phyloP scores from a whole-genome alignment of 495 filamentous ascomycete genomes.

The Lichenothelia convexa region DNA sequence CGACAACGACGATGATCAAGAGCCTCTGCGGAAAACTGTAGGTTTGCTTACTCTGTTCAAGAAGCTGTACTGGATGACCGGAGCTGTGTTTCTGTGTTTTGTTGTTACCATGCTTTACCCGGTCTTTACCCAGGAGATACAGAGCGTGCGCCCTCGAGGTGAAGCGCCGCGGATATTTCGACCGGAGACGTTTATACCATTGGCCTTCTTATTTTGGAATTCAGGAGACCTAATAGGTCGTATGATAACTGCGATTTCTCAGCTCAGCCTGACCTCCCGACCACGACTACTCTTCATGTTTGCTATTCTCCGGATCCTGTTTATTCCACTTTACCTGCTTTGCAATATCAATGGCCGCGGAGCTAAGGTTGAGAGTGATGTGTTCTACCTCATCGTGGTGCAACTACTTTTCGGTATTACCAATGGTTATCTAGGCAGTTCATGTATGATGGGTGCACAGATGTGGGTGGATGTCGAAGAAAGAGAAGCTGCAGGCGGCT shows the following conservation, averaged over 20 bases:
- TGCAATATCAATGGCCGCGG: slow-evolving; percentile 63
- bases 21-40: slow-evolving; percentile 35
- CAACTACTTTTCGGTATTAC: slow-evolving; percentile 67
- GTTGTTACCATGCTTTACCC: slow-evolving; percentile 83
- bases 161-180: slow-evolving; percentile 42
- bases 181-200: slow-evolving; percentile 64
- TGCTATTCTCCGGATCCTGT: slow-evolving; percentile 41
- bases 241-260: slow-evolving; percentile 44
- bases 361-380: slow-evolving; percentile 56
- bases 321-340: slow-evolving; percentile 72
- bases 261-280: slow-evolving; percentile 37
- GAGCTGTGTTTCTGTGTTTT: slow-evolving; percentile 61
- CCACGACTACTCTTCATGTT: slow-evolving; percentile 46
- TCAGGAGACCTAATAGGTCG: slow-evolving; percentile 66
- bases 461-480: slow-evolving; percentile 63
- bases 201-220: slow-evolving; percentile 91
- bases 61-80: slow-evolving; percentile 55
- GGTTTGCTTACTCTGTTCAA: slow-evolving; percentile 45
- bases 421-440: slow-evolving; percentile 71
- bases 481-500: slow-evolving; percentile 74
- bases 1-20: slow-evolving; percentile 27
- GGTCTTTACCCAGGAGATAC: slow-evolving; percentile 69
- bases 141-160: slow-evolving; percentile 32
- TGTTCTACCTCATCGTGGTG: slow-evolving; percentile 73
- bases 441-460: slow-evolving; percentile 77